Conservation (phyloP, 768 basidiomycete species). For the Nidularia sp. region DNA sequence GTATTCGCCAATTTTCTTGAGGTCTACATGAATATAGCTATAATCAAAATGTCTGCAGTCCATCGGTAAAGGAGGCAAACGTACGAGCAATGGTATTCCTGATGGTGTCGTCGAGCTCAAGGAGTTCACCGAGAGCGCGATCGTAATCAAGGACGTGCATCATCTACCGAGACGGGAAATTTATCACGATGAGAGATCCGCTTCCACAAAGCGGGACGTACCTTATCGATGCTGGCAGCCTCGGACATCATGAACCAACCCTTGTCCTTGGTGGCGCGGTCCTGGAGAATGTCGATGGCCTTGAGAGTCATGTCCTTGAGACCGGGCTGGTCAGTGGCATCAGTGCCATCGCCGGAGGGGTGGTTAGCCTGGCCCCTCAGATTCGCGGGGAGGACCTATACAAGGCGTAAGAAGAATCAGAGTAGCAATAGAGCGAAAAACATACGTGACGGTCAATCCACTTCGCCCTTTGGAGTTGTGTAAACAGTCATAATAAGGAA, state of each 20-base stretch:
- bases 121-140: constrained; percentile 39
- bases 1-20: constrained; percentile 37
- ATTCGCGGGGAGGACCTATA: constrained; percentile 26
- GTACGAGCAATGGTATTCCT: constrained; percentile 34
- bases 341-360: constrained; percentile 36
- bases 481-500: neutral
- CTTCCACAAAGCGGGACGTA: constrained; percentile 8
- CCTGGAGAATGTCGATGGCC: constrained; percentile 39
- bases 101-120: constrained; percentile 42
- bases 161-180: constrained; percentile 19
- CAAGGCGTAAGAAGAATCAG: too few relatives aligned
- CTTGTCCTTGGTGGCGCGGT: constrained; percentile 27
- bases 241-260: constrained; percentile 49
- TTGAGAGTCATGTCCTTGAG: constrained; percentile 45
- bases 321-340: constrained; percentile 40
- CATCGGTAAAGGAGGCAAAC: constrained; percentile 6
- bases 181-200: too few relatives aligned
- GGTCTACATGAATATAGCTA: constrained; percentile 17
- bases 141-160: constrained; percentile 46
- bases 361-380: constrained; percentile 30
- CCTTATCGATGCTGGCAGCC: constrained; percentile 40
- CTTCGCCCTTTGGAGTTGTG: constrained; percentile 26
- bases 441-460: constrained; percentile 33
- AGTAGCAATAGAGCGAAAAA: too few relatives aligned
- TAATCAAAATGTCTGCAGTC: too few relatives aligned